These are phyloP conservation scores for Sordariomycetes sp. DNA, from an alignment of 2,329 filamentous ascomycete genomes.

Conservation along the genomic window DNA sequence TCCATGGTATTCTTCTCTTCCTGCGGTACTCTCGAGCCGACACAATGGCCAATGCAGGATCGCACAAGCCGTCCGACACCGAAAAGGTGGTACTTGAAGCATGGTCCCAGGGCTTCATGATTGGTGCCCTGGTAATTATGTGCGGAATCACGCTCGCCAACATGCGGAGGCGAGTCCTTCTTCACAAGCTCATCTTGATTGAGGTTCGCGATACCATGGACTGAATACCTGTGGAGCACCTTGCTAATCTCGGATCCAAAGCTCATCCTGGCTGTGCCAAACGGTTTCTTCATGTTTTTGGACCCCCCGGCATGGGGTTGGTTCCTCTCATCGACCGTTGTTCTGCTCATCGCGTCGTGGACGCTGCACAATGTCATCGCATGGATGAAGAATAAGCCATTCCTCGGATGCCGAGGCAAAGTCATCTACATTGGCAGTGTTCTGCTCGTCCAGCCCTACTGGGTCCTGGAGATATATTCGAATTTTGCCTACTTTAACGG, in stretches of 20 bases:
- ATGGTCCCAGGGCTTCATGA: conserved; percentile 38
- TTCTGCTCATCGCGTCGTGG: conserved; percentile 55
- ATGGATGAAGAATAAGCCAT: conserved; percentile 58
- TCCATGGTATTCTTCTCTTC: no score
- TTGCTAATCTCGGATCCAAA: conserved; percentile 13
- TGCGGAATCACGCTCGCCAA: conserved; percentile 36
- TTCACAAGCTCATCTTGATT: conserved; percentile 39
- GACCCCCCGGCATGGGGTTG: conserved; percentile 44
- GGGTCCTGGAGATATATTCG: conserved; percentile 55
- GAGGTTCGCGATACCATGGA: no score
- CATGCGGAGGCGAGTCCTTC: conserved; percentile 33
- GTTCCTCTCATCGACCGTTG: conserved; percentile 52
- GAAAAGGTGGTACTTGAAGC: conserved; percentile 25
- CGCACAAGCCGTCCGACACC: conserved; percentile 8
- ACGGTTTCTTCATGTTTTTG: conserved; percentile 52
- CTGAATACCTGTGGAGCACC: neutral
- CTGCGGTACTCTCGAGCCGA: no score
- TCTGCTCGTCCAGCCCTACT: conserved; percentile 51
- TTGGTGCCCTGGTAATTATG: conserved; percentile 39
- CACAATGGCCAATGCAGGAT: no score
- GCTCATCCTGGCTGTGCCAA: conserved; percentile 46
- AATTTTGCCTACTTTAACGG: conserved; percentile 57
- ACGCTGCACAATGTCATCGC: conserved; percentile 56
- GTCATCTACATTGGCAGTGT: conserved; percentile 50
- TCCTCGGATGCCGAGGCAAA: conserved; percentile 39